Evolutionary conservation across 208 protist species (phyloP).

Genomic region (Angomonas ambiguus): DNA sequence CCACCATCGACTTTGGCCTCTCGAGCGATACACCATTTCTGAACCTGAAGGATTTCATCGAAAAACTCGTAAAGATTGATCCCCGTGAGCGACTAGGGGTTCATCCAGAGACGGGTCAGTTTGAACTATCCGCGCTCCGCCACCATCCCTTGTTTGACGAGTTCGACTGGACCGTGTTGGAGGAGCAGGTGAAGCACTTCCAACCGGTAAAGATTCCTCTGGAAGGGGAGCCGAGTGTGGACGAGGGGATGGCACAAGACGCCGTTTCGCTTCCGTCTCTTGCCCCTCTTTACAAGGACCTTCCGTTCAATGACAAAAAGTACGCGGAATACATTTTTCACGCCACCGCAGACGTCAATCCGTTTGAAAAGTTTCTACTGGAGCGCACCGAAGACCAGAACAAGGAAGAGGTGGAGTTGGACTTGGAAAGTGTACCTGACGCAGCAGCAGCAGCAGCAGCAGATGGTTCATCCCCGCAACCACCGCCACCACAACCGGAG

Average conservation of each 20-base stretch:
- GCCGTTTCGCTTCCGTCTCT: conserved; percentile 36
- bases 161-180: conserved; percentile 61
- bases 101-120: conserved; percentile 30
- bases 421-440: neutral
- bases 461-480: neutral
- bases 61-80: conserved; percentile 50
- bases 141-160: conserved; percentile 64
- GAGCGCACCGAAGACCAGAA: neutral
- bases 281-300: conserved; percentile 34
- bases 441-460: neutral
- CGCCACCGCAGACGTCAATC: conserved; percentile 72
- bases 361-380: conserved; percentile 63
- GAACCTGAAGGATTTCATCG: conserved; percentile 65
- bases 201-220: conserved; percentile 19
- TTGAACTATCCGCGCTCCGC: conserved; percentile 55
- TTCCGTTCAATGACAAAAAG: conserved; percentile 44
- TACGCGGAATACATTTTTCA: conserved; percentile 84
- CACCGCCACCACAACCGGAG: neutral
- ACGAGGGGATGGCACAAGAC: neutral
- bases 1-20: conserved; percentile 20
- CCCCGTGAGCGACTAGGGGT: conserved; percentile 71
- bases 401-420: neutral
- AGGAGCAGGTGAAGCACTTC: conserved; percentile 46
- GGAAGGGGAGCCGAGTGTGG: neutral
- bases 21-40: conserved; percentile 29